A percentile compares a stretch with the other conserved stretches of the same genome.
phyloP scores from a whole-genome alignment of 345 rosid genomes.

The Eucalyptus regnans region DNA sequence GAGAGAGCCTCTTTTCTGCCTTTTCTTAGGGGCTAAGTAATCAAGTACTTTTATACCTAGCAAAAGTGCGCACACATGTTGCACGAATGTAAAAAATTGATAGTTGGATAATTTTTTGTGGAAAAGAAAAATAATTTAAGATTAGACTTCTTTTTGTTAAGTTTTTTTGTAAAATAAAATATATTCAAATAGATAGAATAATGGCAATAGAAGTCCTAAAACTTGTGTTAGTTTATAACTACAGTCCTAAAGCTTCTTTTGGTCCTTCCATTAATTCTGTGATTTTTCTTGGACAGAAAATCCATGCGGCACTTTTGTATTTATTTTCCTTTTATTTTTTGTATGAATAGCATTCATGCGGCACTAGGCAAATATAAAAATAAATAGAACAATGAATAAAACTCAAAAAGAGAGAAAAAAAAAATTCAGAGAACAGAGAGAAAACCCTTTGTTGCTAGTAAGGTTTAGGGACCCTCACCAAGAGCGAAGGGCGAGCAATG shows the following conservation, averaged over 20 bases:
- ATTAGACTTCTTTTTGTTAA: background rate
- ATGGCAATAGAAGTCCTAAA: background rate
- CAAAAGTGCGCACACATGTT: background rate
- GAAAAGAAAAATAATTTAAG: background rate
- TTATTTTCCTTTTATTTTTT: too few relatives aligned
- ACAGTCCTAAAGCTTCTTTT: background rate
- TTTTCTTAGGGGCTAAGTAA: background rate
- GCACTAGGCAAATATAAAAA: background rate
- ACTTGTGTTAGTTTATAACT: too few relatives aligned
- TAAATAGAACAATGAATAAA: background rate
- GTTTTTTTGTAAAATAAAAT: background rate
- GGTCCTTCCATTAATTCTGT: background rate
- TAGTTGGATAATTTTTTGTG: background rate
- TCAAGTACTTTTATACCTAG: background rate
- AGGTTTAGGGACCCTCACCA: too few relatives aligned
- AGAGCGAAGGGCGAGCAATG: accelerated
- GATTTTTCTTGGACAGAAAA: background rate
- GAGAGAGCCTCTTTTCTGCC: background rate
- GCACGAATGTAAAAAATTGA: background rate
- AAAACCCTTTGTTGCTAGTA: too few relatives aligned
- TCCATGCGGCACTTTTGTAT: background rate
- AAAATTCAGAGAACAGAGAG: too few relatives aligned
- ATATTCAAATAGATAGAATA: background rate
- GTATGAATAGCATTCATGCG: background rate
- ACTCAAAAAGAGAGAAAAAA: accelerated